Conservation (phyloP, 2,329 filamentous ascomycete species). For the Hypoxylon sp. region DNA sequence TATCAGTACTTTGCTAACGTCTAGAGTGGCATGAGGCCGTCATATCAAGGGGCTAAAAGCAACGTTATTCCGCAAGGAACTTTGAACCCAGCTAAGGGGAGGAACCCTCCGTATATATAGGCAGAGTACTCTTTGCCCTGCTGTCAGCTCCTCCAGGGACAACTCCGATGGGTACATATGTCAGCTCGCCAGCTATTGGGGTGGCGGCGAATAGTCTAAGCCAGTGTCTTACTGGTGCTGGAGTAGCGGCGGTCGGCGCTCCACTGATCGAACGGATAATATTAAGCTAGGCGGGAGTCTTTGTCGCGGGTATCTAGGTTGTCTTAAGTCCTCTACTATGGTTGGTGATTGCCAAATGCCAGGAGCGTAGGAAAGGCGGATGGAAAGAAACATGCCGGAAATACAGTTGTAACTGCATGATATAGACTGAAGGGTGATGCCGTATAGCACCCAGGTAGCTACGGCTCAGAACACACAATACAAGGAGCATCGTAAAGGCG, state of each 20-base stretch:
- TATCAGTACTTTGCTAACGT: constrained; percentile 56
- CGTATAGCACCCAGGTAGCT: not conserved
- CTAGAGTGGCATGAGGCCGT: too few relatives aligned
- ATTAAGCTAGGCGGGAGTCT: constrained; percentile 44
- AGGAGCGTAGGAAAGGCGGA: constrained; percentile 42
- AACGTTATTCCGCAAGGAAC: too few relatives aligned
- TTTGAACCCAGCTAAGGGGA: too few relatives aligned
- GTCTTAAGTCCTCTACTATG: constrained; percentile 45
- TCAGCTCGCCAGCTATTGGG: constrained; percentile 32
- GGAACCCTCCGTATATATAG: too few relatives aligned
- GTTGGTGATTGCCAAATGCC: constrained; percentile 46
- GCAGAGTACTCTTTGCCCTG: too few relatives aligned
- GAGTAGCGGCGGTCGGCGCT: constrained; percentile 44
- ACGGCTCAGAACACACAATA: too few relatives aligned
- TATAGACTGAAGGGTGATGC: too few relatives aligned
- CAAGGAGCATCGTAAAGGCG: too few relatives aligned
- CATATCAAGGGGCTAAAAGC: too few relatives aligned
- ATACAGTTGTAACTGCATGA: not conserved
- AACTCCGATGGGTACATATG: constrained; percentile 38
- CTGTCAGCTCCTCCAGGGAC: too few relatives aligned
- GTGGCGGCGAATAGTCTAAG: constrained; percentile 40
- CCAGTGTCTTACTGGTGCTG: constrained; percentile 45
- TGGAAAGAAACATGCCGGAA: not conserved
- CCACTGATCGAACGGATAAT: constrained; percentile 46
- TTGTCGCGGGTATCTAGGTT: constrained; percentile 45